Evolutionary conservation across 176 grass and related monocot species (phyloP).

Genomic region (Dendrocalamus sinicus): DNA sequence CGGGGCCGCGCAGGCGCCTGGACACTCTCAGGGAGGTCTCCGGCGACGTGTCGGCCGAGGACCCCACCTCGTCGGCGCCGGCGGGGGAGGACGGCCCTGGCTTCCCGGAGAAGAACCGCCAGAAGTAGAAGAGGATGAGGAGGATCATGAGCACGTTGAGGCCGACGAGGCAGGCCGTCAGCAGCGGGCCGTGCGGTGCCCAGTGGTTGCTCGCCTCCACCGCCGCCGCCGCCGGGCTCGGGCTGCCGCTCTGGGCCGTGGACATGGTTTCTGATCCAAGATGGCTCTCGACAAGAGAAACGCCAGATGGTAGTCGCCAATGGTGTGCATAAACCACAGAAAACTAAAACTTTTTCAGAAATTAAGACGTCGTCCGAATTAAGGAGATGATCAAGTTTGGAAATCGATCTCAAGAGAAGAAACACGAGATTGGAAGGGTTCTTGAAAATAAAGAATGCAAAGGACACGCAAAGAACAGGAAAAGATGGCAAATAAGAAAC

Average conservation of each 20-base stretch:
- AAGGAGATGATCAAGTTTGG: background rate
- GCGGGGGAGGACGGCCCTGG: background rate
- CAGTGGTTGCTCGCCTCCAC: constrained; percentile 38
- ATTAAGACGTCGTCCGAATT: background rate
- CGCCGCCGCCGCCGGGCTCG: constrained; percentile 24
- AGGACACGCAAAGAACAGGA: background rate
- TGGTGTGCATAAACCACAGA: constrained; percentile 36
- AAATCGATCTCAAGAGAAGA: background rate
- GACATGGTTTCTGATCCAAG: constrained; percentile 34
- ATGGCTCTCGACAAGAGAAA: constrained; percentile 11
- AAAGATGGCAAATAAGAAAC: background rate
- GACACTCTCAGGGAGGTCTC: constrained; percentile 34
- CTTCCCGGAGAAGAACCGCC: constrained; percentile 62
- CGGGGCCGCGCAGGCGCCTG: background rate
- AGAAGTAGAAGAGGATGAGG: constrained; percentile 69
- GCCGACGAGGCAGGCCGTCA: constrained; percentile 48
- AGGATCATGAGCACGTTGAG: constrained; percentile 61
- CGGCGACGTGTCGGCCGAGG: constrained; percentile 25
- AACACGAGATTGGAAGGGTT: background rate
- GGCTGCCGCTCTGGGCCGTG: constrained; percentile 19
- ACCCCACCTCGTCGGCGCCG: background rate
- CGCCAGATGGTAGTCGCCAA: background rate
- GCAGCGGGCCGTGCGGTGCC: constrained; percentile 36
- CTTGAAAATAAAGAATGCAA: background rate
- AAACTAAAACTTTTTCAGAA: background rate